Evolutionary conservation across 2,329 filamentous ascomycete genomes (phyloP), one percentile per base, ranked within the genome.

Genomic region (Apiospora malaysiana): DNA sequence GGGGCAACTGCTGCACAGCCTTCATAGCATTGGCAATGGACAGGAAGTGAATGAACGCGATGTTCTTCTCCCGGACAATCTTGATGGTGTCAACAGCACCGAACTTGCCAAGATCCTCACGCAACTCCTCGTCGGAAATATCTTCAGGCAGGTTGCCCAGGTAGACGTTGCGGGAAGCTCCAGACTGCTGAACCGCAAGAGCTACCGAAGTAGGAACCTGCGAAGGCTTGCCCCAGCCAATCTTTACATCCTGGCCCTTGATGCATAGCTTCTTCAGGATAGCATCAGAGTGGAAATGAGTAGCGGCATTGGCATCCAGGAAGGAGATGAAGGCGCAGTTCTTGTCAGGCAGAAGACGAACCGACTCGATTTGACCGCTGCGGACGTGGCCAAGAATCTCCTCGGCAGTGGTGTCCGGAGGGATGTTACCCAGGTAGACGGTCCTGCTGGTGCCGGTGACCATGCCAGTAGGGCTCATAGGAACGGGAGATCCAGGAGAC

Each of bases 311-410:
- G 78, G 95, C 94, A 79, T 99, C 96, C 75, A 99, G 87, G 86
- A 99, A 99, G 9, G 96, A 99, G 81, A 99, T 98, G 87, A 99
- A 99, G 71, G 96, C 96, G 80, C 96, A 99, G 88, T 98, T 99
- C 93, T 98, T 99, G 84, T 99, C 96, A 32, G 95, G 94, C 70
- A 99, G 87, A 75, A 99, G 89, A 77, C 96, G 93, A 69, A 99
- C 96, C n/a, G 96, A 98, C 85, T 99, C 96, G 78, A 99, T 98
- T 81, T 98, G 96, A 32, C 96, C 96, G 82, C 96, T 98, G 74
- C 96, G 91, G 72, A 99, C 96, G 79, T 99, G 96, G 74, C 95
- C 93, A 70, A 99, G 86, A 74, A 99, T 97, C 84, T 99, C 96
- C 84, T 99, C 96, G 10, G 96, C 95, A 68, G 93, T 92, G 9